These are phyloP conservation scores for Boletus eberwhitei DNA, from an alignment of 768 basidiomycete species.

Conservation along the genomic window DNA sequence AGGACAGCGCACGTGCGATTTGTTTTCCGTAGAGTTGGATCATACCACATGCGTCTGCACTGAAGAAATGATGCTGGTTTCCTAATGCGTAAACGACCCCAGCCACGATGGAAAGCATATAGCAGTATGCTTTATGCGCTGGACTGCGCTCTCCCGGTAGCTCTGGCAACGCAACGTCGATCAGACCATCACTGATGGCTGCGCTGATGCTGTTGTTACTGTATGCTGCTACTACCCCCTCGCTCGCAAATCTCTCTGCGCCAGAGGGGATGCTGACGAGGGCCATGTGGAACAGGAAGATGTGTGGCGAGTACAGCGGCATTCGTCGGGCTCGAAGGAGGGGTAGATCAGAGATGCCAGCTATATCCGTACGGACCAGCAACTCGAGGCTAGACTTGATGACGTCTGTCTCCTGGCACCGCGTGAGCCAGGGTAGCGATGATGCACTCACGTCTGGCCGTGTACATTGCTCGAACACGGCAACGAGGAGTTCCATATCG, in stretches of 20 bases:
- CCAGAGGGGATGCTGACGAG: constrained; percentile 71
- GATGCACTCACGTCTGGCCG: constrained; percentile 65
- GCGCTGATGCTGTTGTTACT: constrained; percentile 76
- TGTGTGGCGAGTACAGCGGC: constrained; percentile 70
- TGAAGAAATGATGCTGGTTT: constrained; percentile 71
- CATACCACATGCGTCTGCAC: constrained; percentile 81
- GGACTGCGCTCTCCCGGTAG: constrained; percentile 74
- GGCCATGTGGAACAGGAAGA: constrained; percentile 85
- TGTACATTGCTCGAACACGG: constrained; percentile 81
- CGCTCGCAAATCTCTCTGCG: constrained; percentile 82
- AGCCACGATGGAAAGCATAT: constrained; percentile 78
- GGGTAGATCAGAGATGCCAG: constrained; percentile 64
- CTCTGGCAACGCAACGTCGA: constrained; percentile 66
- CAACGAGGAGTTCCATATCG: constrained; percentile 77
- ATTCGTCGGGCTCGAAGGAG: constrained; percentile 59
- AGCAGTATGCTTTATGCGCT: constrained; percentile 77
- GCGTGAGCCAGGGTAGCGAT: constrained; percentile 71
- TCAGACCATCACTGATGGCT: constrained; percentile 69
- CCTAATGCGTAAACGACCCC: constrained; percentile 64
- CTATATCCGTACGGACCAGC: constrained; percentile 63
- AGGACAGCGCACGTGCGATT: constrained; percentile 69
- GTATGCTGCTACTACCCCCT: constrained; percentile 78
- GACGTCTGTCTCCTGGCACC: constrained; percentile 78
- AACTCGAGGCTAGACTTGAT: constrained; percentile 74
- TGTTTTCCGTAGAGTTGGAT: constrained; percentile 84